These are phyloP conservation scores for Effrenium voratum DNA, from an alignment of 73 alveolate genomes.

Conservation along the genomic window DNA sequence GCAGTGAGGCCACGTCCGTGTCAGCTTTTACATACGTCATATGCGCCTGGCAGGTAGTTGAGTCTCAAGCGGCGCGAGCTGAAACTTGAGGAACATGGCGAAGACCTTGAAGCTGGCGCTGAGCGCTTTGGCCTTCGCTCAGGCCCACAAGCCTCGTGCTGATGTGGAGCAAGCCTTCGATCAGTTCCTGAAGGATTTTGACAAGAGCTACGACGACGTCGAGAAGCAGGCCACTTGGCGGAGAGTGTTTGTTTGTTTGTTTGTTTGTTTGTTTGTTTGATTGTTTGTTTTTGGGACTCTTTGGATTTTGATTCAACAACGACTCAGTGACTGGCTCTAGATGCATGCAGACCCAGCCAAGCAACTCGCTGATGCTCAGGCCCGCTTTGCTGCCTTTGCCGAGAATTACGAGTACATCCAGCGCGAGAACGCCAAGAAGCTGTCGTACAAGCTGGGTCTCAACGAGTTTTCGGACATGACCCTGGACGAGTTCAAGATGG, in stretches of 20 bases:
- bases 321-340: too few relatives aligned
- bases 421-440: slow-evolving; percentile 35
- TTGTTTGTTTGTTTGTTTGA: too few relatives aligned
- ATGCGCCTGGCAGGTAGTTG: too few relatives aligned
- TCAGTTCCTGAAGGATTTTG: slow-evolving; percentile 44
- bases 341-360: too few relatives aligned
- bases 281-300: too few relatives aligned
- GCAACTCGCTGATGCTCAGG: slow-evolving; percentile 41
- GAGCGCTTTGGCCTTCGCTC: slow-evolving; percentile 37
- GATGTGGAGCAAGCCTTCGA: slow-evolving; percentile 49
- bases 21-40: too few relatives aligned
- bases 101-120: neutral
- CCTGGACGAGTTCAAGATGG: slow-evolving; percentile 63
- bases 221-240: slow-evolving; percentile 90
- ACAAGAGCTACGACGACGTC: slow-evolving; percentile 32
- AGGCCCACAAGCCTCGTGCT: slow-evolving; percentile 53
- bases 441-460: slow-evolving; percentile 31
- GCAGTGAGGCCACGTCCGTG: too few relatives aligned
- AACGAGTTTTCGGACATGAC: slow-evolving; percentile 57
- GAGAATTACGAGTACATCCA: neutral
- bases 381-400: slow-evolving; percentile 35
- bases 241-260: too few relatives aligned
- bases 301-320: too few relatives aligned
- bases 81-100: too few relatives aligned
- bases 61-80: too few relatives aligned